Evolutionary conservation across 768 basidiomycete species (phyloP), one percentile per base, ranked within the genome.

Genomic region (Trametes maxima): DNA sequence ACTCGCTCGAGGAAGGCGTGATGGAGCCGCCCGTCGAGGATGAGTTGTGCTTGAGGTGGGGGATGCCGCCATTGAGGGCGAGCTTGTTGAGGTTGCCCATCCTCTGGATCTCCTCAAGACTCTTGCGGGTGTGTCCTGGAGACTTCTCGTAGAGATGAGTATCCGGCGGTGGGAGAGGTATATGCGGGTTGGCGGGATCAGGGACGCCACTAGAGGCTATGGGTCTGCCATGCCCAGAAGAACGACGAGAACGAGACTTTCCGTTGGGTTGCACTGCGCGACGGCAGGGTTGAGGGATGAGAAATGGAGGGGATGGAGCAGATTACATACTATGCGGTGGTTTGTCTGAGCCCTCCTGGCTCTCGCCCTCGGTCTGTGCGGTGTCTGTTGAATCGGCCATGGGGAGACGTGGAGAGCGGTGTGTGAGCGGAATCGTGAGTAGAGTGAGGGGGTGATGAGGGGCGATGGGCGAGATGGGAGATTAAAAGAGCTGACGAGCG

Each of bases 301-400:
- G 42, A 36, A 44, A 54, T 48, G 52, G 12, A 59, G 43, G 11
- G 50, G 54, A 43, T 36, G 47, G 47, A 50, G 54, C 51, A 46
- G 51, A 54, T 44, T 55, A 45, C 58, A 14, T 54, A 62, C 63
- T 62, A 69, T 69, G 78, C 65, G 84, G 81, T 25, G 85, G 84
- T 76, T 83, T 85, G 73, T 88, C 86, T 68, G 84, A 76, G 58
- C 80, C 76, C 69, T 88, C 85, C 49, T 79, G 75, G 51, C 80
- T 77, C 63, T 88, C 86, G 59, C 79, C 78, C 63, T 87, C 85
- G 52, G 80, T 72, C 67, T 80, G 80, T 25, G 82, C 68, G 40
- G 83, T 74, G 62, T 84, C 84, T 68, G 81, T 77, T 55, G 80
- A 75, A 66, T 80, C 77, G 64, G 74, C 77, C 59, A 65, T 56